Conservation (phyloP, 495 filamentous ascomycete species). For the Xylaria palmicola region DNA sequence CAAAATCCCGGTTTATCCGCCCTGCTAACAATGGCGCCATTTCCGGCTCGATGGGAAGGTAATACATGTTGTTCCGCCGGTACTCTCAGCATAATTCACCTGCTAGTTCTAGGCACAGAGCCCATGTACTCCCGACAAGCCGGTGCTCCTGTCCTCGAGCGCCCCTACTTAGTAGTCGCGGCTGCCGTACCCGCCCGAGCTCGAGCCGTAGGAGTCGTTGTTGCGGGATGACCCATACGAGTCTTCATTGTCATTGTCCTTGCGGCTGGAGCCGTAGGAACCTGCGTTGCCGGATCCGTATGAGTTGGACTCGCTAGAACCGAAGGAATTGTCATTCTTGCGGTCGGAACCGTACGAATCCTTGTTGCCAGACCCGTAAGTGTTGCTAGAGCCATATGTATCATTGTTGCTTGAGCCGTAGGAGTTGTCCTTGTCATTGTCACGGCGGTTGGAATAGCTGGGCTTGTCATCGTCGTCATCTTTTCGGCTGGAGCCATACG, state of each 20-base stretch:
- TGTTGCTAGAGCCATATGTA: constrained; percentile 12
- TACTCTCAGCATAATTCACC: no score
- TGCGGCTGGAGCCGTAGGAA: constrained; percentile 10
- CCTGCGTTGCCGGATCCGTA: constrained; percentile 15
- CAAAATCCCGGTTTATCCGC: background rate
- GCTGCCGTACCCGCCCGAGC: constrained; percentile 16
- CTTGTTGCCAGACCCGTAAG: constrained; percentile 10
- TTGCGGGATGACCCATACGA: constrained; percentile 23
- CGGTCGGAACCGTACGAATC: background rate
- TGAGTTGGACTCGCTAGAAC: constrained; percentile 6
- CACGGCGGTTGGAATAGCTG: constrained; percentile 6
- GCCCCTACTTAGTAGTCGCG: background rate
- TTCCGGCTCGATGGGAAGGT: background rate
- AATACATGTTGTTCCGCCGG: no score
- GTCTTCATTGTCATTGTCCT: constrained; percentile 6
- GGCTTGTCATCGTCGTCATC: constrained; percentile 5
- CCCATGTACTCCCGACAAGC: no score
- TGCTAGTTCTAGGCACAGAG: no score
- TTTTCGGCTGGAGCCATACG: constrained; percentile 4
- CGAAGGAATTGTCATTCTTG: constrained; percentile 22
- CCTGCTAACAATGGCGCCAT: background rate
- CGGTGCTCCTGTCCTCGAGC: background rate
- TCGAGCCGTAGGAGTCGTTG: constrained; percentile 21
- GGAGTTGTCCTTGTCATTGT: background rate
- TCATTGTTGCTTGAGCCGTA: constrained; percentile 10